Evolutionary conservation across 352 stramenopile genomes (phyloP).

Genomic region (Labyrinthula sp.): DNA sequence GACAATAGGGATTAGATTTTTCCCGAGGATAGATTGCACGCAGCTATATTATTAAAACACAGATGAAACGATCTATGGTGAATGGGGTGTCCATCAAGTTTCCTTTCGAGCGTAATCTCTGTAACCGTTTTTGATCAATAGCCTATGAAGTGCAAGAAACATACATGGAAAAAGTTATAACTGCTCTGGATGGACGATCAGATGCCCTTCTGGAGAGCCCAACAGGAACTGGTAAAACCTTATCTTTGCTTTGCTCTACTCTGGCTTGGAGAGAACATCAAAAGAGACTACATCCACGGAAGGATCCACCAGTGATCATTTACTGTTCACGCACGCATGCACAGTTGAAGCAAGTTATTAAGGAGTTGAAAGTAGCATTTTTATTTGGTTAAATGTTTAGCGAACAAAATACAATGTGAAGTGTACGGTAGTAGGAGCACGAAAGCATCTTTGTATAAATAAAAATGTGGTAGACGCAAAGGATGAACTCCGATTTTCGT

Average conservation of each 20-base stretch:
- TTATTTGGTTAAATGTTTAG: too few relatives aligned
- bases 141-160: too few relatives aligned
- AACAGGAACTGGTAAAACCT: conserved; percentile 75
- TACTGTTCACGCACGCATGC: conserved; percentile 70
- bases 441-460: conserved; percentile 21
- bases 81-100: too few relatives aligned
- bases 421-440: conserved; percentile 10
- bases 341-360: conserved; percentile 69
- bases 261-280: conserved; percentile 43
- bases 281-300: conserved; percentile 6
- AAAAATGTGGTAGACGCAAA: conserved; percentile 2
- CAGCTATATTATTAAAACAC: too few relatives aligned
- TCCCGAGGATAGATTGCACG: too few relatives aligned
- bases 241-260: conserved; percentile 62
- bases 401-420: conserved; percentile 41
- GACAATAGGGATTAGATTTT: too few relatives aligned
- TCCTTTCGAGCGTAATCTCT: too few relatives aligned
- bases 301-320: conserved; percentile 49
- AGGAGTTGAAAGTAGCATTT: conserved; percentile 77
- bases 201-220: conserved; percentile 75
- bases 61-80: too few relatives aligned
- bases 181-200: conserved; percentile 1
- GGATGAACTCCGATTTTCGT: conserved; percentile 5
- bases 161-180: conserved; percentile 16
- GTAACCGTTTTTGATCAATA: too few relatives aligned